Base-by-base conservation (phyloP, 345 rosid genomes). In the Odontarrhena argentea region DNA sequence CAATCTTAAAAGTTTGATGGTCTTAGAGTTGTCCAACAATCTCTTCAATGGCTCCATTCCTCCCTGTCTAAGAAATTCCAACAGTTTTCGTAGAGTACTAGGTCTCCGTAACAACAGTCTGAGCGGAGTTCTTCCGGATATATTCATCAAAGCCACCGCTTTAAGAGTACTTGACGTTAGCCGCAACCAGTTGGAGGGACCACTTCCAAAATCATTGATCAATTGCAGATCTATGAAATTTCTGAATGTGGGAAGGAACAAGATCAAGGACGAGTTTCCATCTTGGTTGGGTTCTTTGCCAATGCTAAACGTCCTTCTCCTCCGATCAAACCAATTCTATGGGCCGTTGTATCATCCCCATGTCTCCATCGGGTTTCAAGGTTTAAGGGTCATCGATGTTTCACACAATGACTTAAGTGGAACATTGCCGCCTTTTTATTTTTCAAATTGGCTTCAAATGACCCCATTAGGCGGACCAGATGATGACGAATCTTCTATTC, bases 351-450 rank as follows among this genome's bases (percentile, higher is more conserved):
- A 15, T 10, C 75, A 84, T 70, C 24, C 11, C 5, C 5, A 3
- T 0, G 3, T 0, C 18, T 1, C 11, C 1, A 15, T n/a, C 6
- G 12, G 26, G 2, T 77, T 80, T 82, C 49, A 41, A 3, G 44
- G 1, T 74, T 79, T 79, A 61, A 82, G 78, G 7, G 74, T 84
- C 30, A 61, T 81, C 0, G 88, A 81, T 32, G 15, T 79, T 25
- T 71, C 84, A 44, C 9, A 22, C 5, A 84, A 81, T 41, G 0
- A 67, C 3, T 83, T 80, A 13, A 32, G 2, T 7, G 59, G 59
- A 22, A 7, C 3, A 4, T 15, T 49, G 10, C 53, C 53, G 24
- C 24, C 53, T 8, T 8, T 9, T 15, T 49, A 49, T 25, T 49
- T 49, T 49, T 7, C 28, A 25, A 49, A 49, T 49, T 49, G 53